Evolutionary conservation across 495 filamentous ascomycete species (phyloP).

Genomic region (Aspergillus funiculosus): DNA sequence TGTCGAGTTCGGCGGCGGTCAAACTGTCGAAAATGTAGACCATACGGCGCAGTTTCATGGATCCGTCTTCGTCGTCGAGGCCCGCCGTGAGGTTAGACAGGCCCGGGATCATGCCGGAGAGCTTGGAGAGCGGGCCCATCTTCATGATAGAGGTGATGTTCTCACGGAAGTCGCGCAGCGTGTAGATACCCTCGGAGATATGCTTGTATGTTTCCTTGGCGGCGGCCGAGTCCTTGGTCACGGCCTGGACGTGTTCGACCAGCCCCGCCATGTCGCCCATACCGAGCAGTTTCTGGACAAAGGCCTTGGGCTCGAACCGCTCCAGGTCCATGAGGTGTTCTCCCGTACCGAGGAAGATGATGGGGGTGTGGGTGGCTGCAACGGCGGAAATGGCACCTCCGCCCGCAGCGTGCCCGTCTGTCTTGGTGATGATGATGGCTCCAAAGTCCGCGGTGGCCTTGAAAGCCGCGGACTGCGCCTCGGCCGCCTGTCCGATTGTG

Average conservation of each 20-base stretch:
- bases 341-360: constrained; percentile 95
- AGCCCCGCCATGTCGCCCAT: constrained; percentile 97
- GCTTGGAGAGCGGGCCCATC: constrained; percentile 95
- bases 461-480: constrained; percentile 92
- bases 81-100: constrained; percentile 86
- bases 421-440: constrained; percentile 98
- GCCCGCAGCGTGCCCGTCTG: constrained; percentile 88
- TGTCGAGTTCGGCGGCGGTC: constrained; percentile 90
- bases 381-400: constrained; percentile 98
- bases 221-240: constrained; percentile 70
- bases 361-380: constrained; percentile 91
- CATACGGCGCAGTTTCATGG: constrained; percentile 90
- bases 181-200: constrained; percentile 93
- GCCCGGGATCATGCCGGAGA: constrained; percentile 98
- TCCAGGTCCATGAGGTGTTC: constrained; percentile 96
- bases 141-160: constrained; percentile 99
- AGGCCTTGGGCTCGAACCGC: constrained; percentile 82
- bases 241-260: constrained; percentile 93
- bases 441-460: constrained; percentile 97
- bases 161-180: constrained; percentile 87
- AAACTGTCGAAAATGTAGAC: constrained; percentile 98
- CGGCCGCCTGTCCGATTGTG: constrained; percentile 91
- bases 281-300: constrained; percentile 84
- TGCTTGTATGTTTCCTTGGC: constrained; percentile 99
- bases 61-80: constrained; percentile 95